Evolutionary conservation across 2,329 filamentous ascomycete genomes (phyloP), one percentile per base, ranked within the genome.

Genomic region (Pseudocercospora fijiensis): DNA sequence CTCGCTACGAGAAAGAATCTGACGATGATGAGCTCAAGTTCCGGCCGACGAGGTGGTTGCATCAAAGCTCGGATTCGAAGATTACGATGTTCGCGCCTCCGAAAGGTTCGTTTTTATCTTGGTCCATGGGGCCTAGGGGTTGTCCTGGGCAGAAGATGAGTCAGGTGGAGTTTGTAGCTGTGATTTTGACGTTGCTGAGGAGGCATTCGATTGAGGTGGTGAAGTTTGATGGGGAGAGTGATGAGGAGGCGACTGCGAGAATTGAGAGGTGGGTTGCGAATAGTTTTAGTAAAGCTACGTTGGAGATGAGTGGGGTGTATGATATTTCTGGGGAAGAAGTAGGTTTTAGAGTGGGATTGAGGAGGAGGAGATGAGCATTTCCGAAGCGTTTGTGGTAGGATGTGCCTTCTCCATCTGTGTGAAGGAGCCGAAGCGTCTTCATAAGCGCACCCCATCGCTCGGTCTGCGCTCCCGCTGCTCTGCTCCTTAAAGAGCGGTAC

Each of bases 81-180:
- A 49, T 22, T 5, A 53, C 20, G 61, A 18, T 79, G 2, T 74
- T 77, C 60, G 72, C 74, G 11, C 78, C 80, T 0, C 67, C 74
- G 0, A 78, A 77, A 52, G 80, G 80, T 0, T 72, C 75, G 0
- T 85, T 79, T 64, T 41, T 80, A 1, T 78, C 83, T 0, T 86
- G 83, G 82, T 80, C 80, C 0, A 71, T 67, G 3, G 83, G 83
- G 0, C 81, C 83, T 11, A 72, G 83, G 4, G 73, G 81, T 4
- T 85, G 83, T 69, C 82, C 83, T 0, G 84, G 83, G 0, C 77
- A 81, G 75, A 84, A 84, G 69, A 82, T 86, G 77, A 76, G 82
- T 1, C 81, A 85, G 72, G 83, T 85, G 1, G 84, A 86, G 70
- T 84, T 85, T 69, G 78, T 80, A 3, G 78, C 78, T 11, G 77